Evolutionary conservation across 1,284 basidiomycete species (phyloP), one percentile per base, ranked within the genome.

Genomic region (Trichosporon inkin): DNA sequence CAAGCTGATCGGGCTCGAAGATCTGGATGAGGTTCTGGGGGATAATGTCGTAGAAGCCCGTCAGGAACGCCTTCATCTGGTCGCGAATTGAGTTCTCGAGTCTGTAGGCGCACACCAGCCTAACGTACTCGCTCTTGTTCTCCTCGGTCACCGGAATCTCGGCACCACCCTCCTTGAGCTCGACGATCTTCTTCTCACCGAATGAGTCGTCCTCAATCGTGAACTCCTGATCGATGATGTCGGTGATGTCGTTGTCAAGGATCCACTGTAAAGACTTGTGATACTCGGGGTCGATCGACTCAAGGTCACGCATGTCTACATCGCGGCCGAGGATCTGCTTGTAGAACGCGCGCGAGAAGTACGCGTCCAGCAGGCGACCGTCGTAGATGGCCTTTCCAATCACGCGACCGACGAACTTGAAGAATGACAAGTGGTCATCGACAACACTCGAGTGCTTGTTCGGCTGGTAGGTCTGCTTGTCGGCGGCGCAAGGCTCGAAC

Each of bases 121-220:
- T 91, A 88, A 99, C 93, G 73, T 98, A 99, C 78, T 99, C 96
- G 62, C 87, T 85, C 81, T 90, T 96, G 81, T 98, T 99, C 68
- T 94, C 92, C 71, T 96, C 87, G 1, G 93, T 96, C 44, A 98
- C 94, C 11, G 89, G 81, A 39, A 92, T 83, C 22, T 84, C 79
- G 62, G 90, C 86, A 8, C 94, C 94, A 53, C 85, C 86, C 57
- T 88, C 85, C 73, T 95, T 95, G 69, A 98, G 80, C 55, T 89
- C 85, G 57, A 96, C 86, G 53, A 92, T 85, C 68, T 90, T 88
- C 68, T 86, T 91, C 61, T 89, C 86, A 61, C 93, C 93, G 71
- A 97, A 97, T 85, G 93, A 74, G 53, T 80, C 79, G 51, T 78
- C 78, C 57, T 81, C 79, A 28, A 78, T 75, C 0, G 78, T 77